Base-by-base conservation (phyloP, 805 yeast species). In the Geotrichum ghanense region DNA sequence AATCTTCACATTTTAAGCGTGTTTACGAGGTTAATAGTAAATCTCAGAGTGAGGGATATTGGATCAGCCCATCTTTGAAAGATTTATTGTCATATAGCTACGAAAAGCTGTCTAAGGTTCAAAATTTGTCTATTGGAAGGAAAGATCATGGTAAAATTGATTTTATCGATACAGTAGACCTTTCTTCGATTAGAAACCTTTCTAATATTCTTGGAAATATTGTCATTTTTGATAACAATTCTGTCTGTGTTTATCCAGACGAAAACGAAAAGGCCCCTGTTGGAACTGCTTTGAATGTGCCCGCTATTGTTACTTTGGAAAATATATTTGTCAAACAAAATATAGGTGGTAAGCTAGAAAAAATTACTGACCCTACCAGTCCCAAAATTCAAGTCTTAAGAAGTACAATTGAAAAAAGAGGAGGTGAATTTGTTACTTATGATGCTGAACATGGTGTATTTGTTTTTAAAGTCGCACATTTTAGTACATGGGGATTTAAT, bases 401-500 rank as follows among this genome's bases (percentile, higher is more conserved):
- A 43, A 68, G 67, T 45, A 66, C 82, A 44, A 75, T 76, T 51
- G 70, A 67, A 43, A 64, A 71, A 53, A 72, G 69, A 26, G 95
- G 89, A 3, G 86, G 82, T 80, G 79, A 80, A 51, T 87, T 83
- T 59, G 69, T 89, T 12, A 81, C 88, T 3, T 88, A 81, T 58
- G 88, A 83, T 56, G 87, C 88, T 2, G 70, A 79, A 23, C 75
- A 77, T 3, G 85, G 86, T 27, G 64, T 75, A 3, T 88, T 89
- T 87, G 78, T 81, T 1, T 88, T 86, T 64, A 75, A 71, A 54
- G 96, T 89, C 6, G 79, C 83, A 54, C 98, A 92, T 67, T 92
- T 92, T 58, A 87, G 95, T 67, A 76, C 84, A 3, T 92, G 97
- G 96, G 97, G 97, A 4, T 65, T 92, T 34, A 14, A 53, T 56